phyloP scores from a whole-genome alignment of 2,329 filamentous ascomycete genomes.

The Ophiocordyceps camponoti-floridani region DNA sequence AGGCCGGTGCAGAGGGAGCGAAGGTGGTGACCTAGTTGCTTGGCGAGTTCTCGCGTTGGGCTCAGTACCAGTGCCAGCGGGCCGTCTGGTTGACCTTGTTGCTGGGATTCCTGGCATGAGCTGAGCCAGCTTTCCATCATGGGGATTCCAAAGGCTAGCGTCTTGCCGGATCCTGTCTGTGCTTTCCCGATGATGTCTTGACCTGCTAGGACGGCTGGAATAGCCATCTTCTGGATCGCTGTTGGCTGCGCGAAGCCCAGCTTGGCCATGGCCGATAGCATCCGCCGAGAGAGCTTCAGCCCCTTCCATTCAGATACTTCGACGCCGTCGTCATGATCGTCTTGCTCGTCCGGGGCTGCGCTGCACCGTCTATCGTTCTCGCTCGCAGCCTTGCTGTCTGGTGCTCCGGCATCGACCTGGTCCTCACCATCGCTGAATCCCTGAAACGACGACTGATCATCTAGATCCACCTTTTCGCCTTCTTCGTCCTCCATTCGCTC shows the following conservation, averaged over 20 bases:
- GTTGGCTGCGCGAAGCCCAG: slow-evolving; percentile 71
- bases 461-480: slow-evolving; percentile 8
- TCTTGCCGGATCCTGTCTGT: slow-evolving; percentile 91
- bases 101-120: slow-evolving; percentile 9
- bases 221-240: slow-evolving; percentile 59
- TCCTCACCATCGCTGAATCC: slow-evolving; percentile 39
- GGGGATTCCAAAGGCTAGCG: slow-evolving; percentile 82
- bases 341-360: background rate
- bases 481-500: slow-evolving; percentile 5
- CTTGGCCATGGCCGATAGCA: slow-evolving; percentile 57
- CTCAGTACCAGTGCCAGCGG: slow-evolving; percentile 71
- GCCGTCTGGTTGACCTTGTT: background rate
- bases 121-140: slow-evolving; percentile 73
- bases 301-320: slow-evolving; percentile 63
- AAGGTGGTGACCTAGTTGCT: slow-evolving; percentile 76
- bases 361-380: background rate
- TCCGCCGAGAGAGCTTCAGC: slow-evolving; percentile 53
- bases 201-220: slow-evolving; percentile 66
- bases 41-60: slow-evolving; percentile 82
- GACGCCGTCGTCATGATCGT: slow-evolving; percentile 29
- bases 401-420: slow-evolving; percentile 5
- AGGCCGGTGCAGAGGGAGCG: slow-evolving; percentile 50
- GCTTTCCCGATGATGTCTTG: slow-evolving; percentile 93
- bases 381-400: slow-evolving; percentile 15
- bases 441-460: slow-evolving; percentile 36